Percentiles rank a stretch among this genome's conserved stretches.
phyloP scores from a whole-genome alignment of 2,329 filamentous ascomycete species.

The Fusarium heterosporum region DNA sequence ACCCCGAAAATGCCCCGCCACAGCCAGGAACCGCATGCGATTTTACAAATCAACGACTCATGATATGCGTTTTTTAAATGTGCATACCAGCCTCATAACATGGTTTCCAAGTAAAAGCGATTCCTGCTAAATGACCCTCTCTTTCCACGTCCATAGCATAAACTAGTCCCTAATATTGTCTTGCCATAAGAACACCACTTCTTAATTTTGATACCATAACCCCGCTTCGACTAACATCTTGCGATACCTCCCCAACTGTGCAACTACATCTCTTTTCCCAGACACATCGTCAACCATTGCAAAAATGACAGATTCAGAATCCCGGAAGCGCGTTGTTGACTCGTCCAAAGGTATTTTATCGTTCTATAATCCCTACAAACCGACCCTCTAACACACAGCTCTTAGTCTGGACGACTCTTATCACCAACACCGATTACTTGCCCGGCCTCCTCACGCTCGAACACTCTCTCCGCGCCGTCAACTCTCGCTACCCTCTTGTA shows the following conservation, averaged over 20 bases:
- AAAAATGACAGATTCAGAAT: slow-evolving; percentile 39
- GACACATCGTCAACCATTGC: neutral
- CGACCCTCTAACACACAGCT: slow-evolving; percentile 8
- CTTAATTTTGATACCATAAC: slow-evolving; percentile 2
- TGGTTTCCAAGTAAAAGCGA: neutral
- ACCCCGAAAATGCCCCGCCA: slow-evolving; percentile 26
- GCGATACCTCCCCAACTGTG: neutral
- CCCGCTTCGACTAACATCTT: slow-evolving; percentile 21
- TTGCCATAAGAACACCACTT: neutral
- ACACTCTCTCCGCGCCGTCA: slow-evolving; percentile 74
- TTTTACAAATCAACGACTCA: slow-evolving; percentile 28
- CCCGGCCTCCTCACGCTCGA: slow-evolving; percentile 85
- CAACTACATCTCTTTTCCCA: slow-evolving; percentile 1
- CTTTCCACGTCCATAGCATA: neutral
- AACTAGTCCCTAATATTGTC: neutral
- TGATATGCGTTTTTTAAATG: slow-evolving; percentile 7
- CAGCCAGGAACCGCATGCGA: slow-evolving; percentile 3
- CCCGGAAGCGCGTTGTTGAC: slow-evolving; percentile 51
- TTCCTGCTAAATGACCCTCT: neutral
- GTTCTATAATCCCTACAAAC: neutral
- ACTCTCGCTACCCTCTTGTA: slow-evolving; percentile 80
- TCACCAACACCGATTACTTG: slow-evolving; percentile 86
- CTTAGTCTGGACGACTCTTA: slow-evolving; percentile 86
- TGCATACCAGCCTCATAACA: neutral
- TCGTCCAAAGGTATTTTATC: slow-evolving; percentile 53